Conservation (phyloP, 768 basidiomycete species). For the Leccinum subgranulosum region DNA sequence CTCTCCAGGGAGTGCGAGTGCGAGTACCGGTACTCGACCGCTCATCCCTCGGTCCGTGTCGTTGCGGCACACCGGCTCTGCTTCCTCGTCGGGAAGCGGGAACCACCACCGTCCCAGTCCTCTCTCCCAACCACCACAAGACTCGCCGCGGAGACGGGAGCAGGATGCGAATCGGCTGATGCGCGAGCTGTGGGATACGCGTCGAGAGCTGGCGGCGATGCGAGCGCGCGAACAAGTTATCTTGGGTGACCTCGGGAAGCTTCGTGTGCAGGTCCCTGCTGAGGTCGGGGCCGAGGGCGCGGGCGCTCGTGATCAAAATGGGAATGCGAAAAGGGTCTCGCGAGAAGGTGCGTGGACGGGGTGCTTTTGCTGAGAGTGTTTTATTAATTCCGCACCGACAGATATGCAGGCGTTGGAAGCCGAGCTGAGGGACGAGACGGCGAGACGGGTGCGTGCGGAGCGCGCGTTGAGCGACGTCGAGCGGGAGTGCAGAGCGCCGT, state of each 20-base stretch:
- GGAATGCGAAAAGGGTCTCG: neutral
- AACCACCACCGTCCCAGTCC: neutral
- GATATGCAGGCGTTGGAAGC: slow-evolving; percentile 27
- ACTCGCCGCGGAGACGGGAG: neutral
- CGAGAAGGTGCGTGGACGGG: slow-evolving; percentile 15
- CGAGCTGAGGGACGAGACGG: slow-evolving; percentile 38
- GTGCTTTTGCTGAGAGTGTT: neutral
- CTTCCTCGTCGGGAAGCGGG: neutral
- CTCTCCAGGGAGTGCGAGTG: neutral
- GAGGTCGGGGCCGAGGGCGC: neutral
- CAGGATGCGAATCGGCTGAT: slow-evolving; percentile 13
- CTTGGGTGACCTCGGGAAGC: slow-evolving; percentile 18
- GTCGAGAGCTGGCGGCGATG: slow-evolving; percentile 20
- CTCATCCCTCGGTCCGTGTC: neutral
- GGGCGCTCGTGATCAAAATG: neutral
- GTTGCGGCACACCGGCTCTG: neutral
- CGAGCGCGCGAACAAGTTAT: slow-evolving; percentile 24
- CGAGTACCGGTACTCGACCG: neutral
- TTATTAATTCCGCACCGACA: neutral
- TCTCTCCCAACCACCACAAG: neutral
- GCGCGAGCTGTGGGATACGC: slow-evolving; percentile 29
- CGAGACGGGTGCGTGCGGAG: slow-evolving; percentile 42
- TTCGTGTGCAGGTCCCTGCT: slow-evolving; percentile 7
- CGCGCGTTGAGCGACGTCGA: slow-evolving; percentile 43
- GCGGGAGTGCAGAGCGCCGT: slow-evolving; percentile 49